Evolutionary conservation across 1,139 yeast species (phyloP), one percentile per base, ranked within the genome.

Genomic region (Yamadazyma atmosphaerica): DNA sequence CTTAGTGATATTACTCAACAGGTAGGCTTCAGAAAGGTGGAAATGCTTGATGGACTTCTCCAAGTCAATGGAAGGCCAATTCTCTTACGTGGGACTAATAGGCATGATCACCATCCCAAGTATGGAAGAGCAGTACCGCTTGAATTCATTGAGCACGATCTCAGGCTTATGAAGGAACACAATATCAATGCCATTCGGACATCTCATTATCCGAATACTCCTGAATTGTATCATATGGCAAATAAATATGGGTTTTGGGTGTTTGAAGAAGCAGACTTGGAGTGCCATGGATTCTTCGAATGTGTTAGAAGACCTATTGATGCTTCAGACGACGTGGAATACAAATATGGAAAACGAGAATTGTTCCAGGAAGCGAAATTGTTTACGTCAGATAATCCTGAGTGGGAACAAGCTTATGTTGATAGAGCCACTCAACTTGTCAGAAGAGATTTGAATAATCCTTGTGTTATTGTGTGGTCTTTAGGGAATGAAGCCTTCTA

Each of bases 241-340:
- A 60, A 62, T 38, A 41, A 45, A 21, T 44, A 50, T 6, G 68
- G 68, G 4, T 52, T 63, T 23, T 63, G 63, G 52, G 64, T 63
- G n/a, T 46, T 63, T 23, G 65, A 61, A 38, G 69, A 63, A 44
- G 62, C 69, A 1, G 68, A 63, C 44, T 47, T 63, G 27, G 69
- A 63, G 41, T 59, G 65, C 37, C 69, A 63, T 43, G 69, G 69
- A 2, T 61, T 63, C 32, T 54, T 43, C 37, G 55, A 50, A 17
- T 46, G 46, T n/a, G 49, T 48, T 2, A 40, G 44, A 29, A 36
- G 40, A 14, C 51, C 51, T 2, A 32, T 38, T 12, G 43, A 39
- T 13, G 43, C 41, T 8, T 37, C 39, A 3, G 44, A 41, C 26
- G 40, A 41, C 13, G 42, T 41, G 4, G 53, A 47, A 35, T 42